phyloP scores from a whole-genome alignment of 257 asterid species.

The Thymus quinquecostatus region DNA sequence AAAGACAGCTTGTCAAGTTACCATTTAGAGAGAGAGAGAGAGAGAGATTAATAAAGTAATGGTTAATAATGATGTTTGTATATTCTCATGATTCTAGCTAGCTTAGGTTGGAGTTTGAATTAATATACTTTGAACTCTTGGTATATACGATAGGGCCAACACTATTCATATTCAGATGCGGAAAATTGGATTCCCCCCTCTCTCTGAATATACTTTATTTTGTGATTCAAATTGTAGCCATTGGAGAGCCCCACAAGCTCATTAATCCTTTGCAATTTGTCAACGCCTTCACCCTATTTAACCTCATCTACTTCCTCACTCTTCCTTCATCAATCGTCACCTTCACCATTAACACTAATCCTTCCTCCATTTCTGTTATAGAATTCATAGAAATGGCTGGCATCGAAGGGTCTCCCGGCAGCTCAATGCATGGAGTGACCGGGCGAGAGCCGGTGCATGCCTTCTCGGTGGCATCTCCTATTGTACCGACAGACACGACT shows the following conservation, averaged over 20 bases:
- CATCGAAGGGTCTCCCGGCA: slow-evolving; percentile 49
- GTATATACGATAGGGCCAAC: slow-evolving; percentile 38
- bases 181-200: slow-evolving; percentile 29
- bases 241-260: slow-evolving; percentile 32
- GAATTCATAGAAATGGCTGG: neutral
- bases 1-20: slow-evolving; percentile 1
- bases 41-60: neutral
- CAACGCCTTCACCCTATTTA: slow-evolving; percentile 40
- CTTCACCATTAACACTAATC: neutral
- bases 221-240: neutral
- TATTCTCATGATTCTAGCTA: slow-evolving; percentile 1
- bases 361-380: too few relatives aligned
- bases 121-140: slow-evolving; percentile 28
- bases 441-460: slow-evolving; percentile 48
- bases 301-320: neutral
- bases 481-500: slow-evolving; percentile 48
- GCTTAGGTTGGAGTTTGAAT: too few relatives aligned
- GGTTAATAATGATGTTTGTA: neutral
- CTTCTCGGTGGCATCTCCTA: slow-evolving; percentile 51
- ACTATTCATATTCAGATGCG: slow-evolving; percentile 30
- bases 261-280: slow-evolving; percentile 27
- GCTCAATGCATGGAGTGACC: slow-evolving; percentile 56
- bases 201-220: neutral
- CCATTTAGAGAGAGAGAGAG: neutral
- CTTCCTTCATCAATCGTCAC: neutral